Evolutionary conservation across 164 flowering plant species (phyloP), one percentile per base, ranked within the genome.

Genomic region (Vitis riparia): DNA sequence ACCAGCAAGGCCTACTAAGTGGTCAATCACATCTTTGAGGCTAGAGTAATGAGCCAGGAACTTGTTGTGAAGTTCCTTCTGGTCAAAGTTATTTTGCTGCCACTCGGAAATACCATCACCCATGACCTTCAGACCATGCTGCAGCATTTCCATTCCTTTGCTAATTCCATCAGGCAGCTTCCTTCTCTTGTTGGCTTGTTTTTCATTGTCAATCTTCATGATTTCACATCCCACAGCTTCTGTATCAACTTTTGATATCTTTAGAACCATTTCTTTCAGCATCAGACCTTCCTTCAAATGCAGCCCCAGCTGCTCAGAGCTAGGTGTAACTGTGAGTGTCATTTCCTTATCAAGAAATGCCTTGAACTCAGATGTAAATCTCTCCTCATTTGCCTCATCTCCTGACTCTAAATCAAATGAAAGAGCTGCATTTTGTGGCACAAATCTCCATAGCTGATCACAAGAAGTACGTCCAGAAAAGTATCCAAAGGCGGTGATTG

Each of bases 391-490:
- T 49, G 80, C 71, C 48, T 87, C 83, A 37, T 63, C 79, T 74
- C 93, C 97, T 9, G 82, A 78, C 49, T 71, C 83, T 53, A 81
- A 15, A 73, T 95, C 90, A 71, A 79, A 90, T 23, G 98, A 89
- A 44, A 95, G 92, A 71, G 98, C 91, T 13, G 99, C 98, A 82
- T 88, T 80, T 9, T 74, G 76, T 8, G 98, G 97, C 62, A 93
- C 86, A 76, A 95, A 95, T 76, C 91, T 86, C 98, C 97, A 93
- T n/a, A 95, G 81, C 71, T 91, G 85, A 68, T 73, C 78, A 73
- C 97, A 95, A 47, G 81, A 69, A 52, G 97, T 91, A 19, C 84
- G 92, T 11, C 88, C 88, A 27, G 97, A 92, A 79, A 95, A 95
- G 79, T 89, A 81, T 56, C 97, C 98, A 72, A 95, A 93, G 58